These are phyloP conservation scores for Pyrenula aspistea DNA, from an alignment of 495 filamentous ascomycete species.

Conservation along the genomic window DNA sequence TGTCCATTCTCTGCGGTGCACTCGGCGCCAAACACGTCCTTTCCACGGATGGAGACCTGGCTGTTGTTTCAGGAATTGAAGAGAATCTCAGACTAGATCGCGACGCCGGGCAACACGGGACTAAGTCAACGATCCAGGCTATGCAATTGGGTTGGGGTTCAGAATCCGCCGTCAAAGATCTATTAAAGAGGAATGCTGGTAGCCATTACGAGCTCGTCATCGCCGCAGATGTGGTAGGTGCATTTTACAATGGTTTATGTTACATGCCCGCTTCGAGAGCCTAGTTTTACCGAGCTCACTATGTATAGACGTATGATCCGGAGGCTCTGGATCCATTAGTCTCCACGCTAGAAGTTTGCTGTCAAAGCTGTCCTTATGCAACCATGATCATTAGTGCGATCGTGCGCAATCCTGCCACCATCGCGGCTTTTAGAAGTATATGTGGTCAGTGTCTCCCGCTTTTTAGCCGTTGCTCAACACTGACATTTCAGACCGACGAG, in stretches of 20 bases:
- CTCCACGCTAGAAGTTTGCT: background rate
- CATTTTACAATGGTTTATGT: too few species aligned
- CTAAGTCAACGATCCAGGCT: constrained; percentile 20
- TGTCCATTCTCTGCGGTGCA: constrained; percentile 69
- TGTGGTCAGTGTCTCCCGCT: background rate
- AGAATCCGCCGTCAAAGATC: constrained; percentile 15
- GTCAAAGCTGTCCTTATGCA: background rate
- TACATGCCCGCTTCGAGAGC: too few species aligned
- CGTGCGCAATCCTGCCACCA: background rate
- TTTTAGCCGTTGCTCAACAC: background rate
- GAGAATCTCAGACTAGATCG: constrained; percentile 58
- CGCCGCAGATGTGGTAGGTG: constrained; percentile 30
- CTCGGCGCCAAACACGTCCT: constrained; percentile 52
- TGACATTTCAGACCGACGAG: background rate
- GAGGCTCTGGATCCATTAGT: background rate
- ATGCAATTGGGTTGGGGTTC: constrained; percentile 51
- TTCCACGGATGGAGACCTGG: constrained; percentile 70
- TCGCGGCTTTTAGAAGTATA: background rate
- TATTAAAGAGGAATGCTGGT: constrained; percentile 10
- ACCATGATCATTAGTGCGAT: background rate
- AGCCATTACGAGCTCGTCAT: constrained; percentile 20
- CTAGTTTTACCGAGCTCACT: background rate
- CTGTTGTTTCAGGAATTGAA: constrained; percentile 55
- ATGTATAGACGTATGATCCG: background rate
- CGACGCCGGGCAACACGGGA: constrained; percentile 25